These are phyloP conservation scores for Rhypophila decipiens DNA, from an alignment of 495 filamentous ascomycete species.

Conservation along the genomic window DNA sequence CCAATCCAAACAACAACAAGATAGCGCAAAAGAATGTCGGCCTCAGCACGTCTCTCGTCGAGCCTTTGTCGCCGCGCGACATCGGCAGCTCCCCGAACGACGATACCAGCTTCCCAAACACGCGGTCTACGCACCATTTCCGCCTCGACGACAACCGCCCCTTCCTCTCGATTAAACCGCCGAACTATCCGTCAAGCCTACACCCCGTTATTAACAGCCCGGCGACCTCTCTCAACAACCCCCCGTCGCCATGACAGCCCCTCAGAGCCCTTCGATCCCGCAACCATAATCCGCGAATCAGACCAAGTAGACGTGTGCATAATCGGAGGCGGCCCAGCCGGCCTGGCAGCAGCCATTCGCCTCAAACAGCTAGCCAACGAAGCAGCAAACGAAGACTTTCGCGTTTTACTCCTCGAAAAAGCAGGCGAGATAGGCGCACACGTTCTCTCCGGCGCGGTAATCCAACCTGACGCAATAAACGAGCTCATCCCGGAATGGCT, in stretches of 20 bases:
- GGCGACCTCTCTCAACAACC: slow-evolving; percentile 25
- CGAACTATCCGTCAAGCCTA: not conserved
- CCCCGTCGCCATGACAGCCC: slow-evolving; percentile 38
- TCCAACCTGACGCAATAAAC: slow-evolving; percentile 81
- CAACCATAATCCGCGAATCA: slow-evolving; percentile 71
- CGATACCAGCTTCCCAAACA: slow-evolving; percentile 2
- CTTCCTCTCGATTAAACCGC: not conserved
- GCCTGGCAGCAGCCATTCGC: slow-evolving; percentile 86
- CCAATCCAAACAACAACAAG: no score
- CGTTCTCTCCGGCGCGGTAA: slow-evolving; percentile 91
- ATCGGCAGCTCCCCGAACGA: slow-evolving; percentile 1
- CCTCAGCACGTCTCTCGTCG: slow-evolving; percentile 21
- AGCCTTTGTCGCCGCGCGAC: slow-evolving; percentile 22
- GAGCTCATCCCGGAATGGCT: slow-evolving; percentile 95
- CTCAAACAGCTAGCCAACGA: slow-evolving; percentile 94
- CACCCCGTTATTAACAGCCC: not conserved
- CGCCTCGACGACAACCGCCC: not conserved
- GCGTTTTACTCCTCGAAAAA: slow-evolving; percentile 90
- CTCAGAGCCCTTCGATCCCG: slow-evolving; percentile 65
- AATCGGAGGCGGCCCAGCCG: slow-evolving; percentile 89
- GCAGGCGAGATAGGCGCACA: slow-evolving; percentile 92
- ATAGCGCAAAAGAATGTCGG: no score
- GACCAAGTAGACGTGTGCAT: slow-evolving; percentile 97
- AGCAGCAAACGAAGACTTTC: slow-evolving; percentile 92
- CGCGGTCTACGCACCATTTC: slow-evolving; percentile 16